A percentile compares a stretch with the other conserved stretches of the same genome.
These are phyloP conservation scores for Teunomyces panamensis DNA, from an alignment of 805 yeast genomes.

Conservation along the genomic window DNA sequence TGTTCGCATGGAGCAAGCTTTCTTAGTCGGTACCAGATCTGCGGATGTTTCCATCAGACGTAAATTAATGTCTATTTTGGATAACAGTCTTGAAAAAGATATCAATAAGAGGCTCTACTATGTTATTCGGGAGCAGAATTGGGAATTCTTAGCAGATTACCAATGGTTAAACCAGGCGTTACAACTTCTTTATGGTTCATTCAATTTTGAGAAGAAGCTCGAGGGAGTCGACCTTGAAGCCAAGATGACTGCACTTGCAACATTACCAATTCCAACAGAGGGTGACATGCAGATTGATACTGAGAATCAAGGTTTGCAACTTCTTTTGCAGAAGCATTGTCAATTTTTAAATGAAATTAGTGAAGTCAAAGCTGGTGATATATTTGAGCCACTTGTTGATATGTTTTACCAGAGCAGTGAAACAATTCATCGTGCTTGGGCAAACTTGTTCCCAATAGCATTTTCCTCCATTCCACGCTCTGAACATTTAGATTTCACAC, in stretches of 20 bases:
- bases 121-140: constrained; percentile 90
- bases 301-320: constrained; percentile 16
- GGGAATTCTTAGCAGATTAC: constrained; percentile 93
- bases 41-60: constrained; percentile 72
- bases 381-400: constrained; percentile 71
- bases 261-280: constrained; percentile 28
- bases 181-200: constrained; percentile 78
- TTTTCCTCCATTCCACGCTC: constrained; percentile 71
- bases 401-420: constrained; percentile 79
- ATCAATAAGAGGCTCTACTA: constrained; percentile 78
- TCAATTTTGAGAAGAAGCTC: constrained; percentile 50
- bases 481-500: constrained; percentile 81
- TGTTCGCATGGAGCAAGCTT: constrained; percentile 94
- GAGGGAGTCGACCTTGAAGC: constrained; percentile 47
- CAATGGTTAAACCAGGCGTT: constrained; percentile 94
- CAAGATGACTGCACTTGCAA: constrained; percentile 51
- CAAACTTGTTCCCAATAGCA: constrained; percentile 75
- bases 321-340: constrained; percentile 25
- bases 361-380: constrained; percentile 49
- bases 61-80: constrained; percentile 75
- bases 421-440: constrained; percentile 82
- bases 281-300: constrained; percentile 10
- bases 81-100: constrained; percentile 73
- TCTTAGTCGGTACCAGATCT: constrained; percentile 86
- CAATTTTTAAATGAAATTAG: constrained; percentile 28